A percentile compares a stretch with the other conserved stretches of the same genome.
These are phyloP conservation scores for Suillus discolor DNA, from an alignment of 768 basidiomycete genomes.

Conservation along the genomic window DNA sequence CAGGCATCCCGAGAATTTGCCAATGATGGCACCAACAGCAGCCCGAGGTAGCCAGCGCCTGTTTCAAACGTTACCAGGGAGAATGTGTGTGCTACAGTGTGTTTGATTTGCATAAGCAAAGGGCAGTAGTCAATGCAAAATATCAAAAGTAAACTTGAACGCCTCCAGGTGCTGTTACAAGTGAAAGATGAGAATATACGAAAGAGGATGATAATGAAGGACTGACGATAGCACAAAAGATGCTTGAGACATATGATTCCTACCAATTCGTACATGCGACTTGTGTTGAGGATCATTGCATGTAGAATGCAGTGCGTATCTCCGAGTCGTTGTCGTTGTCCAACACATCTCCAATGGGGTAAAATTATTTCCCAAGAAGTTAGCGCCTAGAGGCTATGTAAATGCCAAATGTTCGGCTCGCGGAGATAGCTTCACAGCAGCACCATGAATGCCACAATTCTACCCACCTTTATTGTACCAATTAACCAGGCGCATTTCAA, in stretches of 20 bases:
- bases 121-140: slow-evolving; percentile 69
- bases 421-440: background rate
- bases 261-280: background rate
- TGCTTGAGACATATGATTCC: slow-evolving; percentile 62
- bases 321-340: background rate
- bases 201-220: background rate
- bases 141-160: slow-evolving; percentile 71
- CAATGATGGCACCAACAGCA: background rate
- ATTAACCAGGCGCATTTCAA: slow-evolving; percentile 14
- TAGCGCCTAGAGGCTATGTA: slow-evolving; percentile 1
- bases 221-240: slow-evolving; percentile 74
- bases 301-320: background rate
- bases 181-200: background rate
- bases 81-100: background rate
- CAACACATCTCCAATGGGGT: background rate
- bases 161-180: slow-evolving; percentile 66
- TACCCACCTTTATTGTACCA: background rate
- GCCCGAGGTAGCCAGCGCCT: background rate
- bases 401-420: background rate
- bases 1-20: background rate
- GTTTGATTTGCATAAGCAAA: background rate
- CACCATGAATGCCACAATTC: background rate
- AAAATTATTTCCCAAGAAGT: background rate
- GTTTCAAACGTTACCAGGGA: background rate
- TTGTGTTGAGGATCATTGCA: background rate